A percentile compares a stretch with the other conserved stretches of the same genome.
Evolutionary conservation across 129 eudicot species (phyloP).

Genomic region (Pseudognaphalium luteoalbum): DNA sequence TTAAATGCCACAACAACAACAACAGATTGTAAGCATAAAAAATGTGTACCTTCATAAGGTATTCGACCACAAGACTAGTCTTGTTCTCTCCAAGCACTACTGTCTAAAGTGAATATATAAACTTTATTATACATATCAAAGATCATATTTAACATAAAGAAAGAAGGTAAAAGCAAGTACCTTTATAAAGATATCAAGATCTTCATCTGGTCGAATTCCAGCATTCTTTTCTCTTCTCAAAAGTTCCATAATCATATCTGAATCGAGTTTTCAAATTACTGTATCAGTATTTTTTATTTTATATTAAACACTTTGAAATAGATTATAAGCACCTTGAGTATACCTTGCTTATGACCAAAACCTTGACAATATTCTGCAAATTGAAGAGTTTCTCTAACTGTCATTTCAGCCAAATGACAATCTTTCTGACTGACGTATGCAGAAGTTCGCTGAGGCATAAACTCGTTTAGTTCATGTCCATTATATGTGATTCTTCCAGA

Average conservation of each 20-base stretch:
- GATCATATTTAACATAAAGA: not conserved
- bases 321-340: constrained; percentile 25
- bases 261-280: constrained; percentile 24
- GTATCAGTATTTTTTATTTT: constrained; percentile 1
- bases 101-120: constrained; percentile 52
- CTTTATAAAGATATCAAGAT: constrained; percentile 85
- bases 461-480: constrained; percentile 73
- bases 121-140: constrained; percentile 22
- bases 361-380: constrained; percentile 88
- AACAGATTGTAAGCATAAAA: constrained; percentile 8
- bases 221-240: constrained; percentile 72
- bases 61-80: constrained; percentile 76
- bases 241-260: constrained; percentile 93
- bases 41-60: constrained; percentile 72
- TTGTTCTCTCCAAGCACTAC: constrained; percentile 77
- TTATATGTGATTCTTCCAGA: constrained; percentile 78
- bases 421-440: constrained; percentile 83
- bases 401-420: constrained; percentile 93
- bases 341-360: constrained; percentile 69
- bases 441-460: constrained; percentile 89
- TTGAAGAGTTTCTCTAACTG: constrained; percentile 84
- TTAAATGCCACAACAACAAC: not conserved
- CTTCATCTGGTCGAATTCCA: constrained; percentile 81
- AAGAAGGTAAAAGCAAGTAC: constrained; percentile 36
- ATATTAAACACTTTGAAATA: not conserved